A percentile compares a stretch with the other conserved stretches of the same genome.
phyloP scores from a whole-genome alignment of 2,329 filamentous ascomycete species.

The Neofusicoccum ribis region DNA sequence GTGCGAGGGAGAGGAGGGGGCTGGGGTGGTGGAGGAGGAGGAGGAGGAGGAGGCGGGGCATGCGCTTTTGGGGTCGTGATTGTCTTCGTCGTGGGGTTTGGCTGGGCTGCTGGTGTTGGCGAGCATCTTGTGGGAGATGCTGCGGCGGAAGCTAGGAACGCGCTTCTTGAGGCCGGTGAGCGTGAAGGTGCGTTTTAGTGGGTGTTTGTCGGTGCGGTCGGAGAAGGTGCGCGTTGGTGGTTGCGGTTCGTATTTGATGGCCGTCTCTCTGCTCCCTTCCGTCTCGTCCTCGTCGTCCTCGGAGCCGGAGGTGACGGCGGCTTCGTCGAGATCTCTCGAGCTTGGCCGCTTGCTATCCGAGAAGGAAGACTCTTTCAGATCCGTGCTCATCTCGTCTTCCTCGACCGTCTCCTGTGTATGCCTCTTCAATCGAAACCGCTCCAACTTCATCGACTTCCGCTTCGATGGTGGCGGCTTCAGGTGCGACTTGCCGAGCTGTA shows the following conservation, averaged over 20 bases:
- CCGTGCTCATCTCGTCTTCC: neutral
- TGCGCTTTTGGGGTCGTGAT: no score
- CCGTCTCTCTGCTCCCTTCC: neutral
- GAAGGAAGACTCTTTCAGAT: neutral
- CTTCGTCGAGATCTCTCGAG: neutral
- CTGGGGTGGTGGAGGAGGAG: neutral
- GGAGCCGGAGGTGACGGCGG: neutral
- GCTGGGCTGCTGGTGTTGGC: no score
- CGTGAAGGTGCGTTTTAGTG: neutral
- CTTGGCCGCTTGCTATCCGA: neutral
- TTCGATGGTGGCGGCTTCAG: neutral
- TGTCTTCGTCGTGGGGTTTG: no score
- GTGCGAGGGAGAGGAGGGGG: no score
- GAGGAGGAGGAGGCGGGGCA: neutral
- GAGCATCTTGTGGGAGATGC: neutral
- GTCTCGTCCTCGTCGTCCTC: neutral
- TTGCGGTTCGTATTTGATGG: neutral
- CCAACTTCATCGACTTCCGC: neutral
- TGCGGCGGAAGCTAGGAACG: neutral
- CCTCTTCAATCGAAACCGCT: no score
- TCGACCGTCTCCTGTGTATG: neutral
- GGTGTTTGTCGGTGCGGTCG: neutral
- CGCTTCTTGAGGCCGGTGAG: neutral
- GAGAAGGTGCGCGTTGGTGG: neutral
- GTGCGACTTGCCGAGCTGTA: neutral